A percentile compares a stretch with the other conserved stretches of the same genome.
phyloP scores from a whole-genome alignment of 371 early-diverging fungal species.

The Apophysomyces elegans region DNA sequence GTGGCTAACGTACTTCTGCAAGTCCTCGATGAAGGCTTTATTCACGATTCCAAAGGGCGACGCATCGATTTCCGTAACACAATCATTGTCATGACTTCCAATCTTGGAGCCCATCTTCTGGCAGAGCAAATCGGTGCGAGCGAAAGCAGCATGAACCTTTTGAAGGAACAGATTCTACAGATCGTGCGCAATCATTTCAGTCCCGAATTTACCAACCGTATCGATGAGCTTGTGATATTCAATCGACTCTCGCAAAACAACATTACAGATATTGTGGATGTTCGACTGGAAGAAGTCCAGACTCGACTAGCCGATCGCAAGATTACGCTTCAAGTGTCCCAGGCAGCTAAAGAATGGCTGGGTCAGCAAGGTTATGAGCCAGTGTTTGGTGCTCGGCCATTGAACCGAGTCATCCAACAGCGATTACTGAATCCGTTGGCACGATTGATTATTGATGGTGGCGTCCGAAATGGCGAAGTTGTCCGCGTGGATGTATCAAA shows the following conservation, averaged over 20 bases:
- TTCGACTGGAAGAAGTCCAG: constrained; percentile 80
- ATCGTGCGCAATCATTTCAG: constrained; percentile 84
- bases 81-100: constrained; percentile 93
- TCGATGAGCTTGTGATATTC: constrained; percentile 88
- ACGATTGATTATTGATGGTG: constrained; percentile 77
- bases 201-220: constrained; percentile 91
- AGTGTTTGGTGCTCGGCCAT: constrained; percentile 84
- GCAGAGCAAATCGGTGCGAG: constrained; percentile 35
- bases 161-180: constrained; percentile 65
- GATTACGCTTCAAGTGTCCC: constrained; percentile 67
- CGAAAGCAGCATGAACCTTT: constrained; percentile 38
- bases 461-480: constrained; percentile 67
- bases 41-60: constrained; percentile 87
- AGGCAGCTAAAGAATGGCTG: constrained; percentile 78
- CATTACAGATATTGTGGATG: constrained; percentile 83
- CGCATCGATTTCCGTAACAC: constrained; percentile 91
- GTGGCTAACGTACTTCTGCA: constrained; percentile 81
- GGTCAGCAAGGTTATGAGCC: constrained; percentile 83
- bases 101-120: constrained; percentile 69
- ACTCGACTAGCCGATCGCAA: constrained; percentile 74
- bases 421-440: constrained; percentile 82
- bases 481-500: constrained; percentile 53
- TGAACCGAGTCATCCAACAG: constrained; percentile 85
- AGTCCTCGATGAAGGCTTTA: constrained; percentile 91
- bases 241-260: constrained; percentile 75